Evolutionary conservation across 1,284 basidiomycete genomes (phyloP).

Genomic region (Kalmanozyma brasiliensis): DNA sequence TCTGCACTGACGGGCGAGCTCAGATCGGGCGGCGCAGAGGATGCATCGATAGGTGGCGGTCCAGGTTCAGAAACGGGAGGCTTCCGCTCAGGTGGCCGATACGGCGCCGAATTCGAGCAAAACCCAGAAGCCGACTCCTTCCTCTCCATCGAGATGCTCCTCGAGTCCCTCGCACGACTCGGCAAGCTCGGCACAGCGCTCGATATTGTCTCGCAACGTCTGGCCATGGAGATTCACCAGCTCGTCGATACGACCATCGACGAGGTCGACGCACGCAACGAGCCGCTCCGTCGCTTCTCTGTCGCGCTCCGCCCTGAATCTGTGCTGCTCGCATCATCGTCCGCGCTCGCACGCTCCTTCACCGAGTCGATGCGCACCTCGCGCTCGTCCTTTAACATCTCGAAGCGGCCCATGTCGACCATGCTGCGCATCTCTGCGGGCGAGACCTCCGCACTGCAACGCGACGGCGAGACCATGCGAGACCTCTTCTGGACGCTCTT

Average conservation of each 20-base stretch:
- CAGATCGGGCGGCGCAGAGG: conserved; percentile 1
- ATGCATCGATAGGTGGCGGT: conserved; percentile 1
- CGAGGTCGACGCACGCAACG: conserved; percentile 79
- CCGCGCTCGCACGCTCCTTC: conserved; percentile 44
- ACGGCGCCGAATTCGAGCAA: conserved; percentile 43
- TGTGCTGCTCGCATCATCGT: conserved; percentile 59
- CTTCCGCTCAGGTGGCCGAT: conserved; percentile 13
- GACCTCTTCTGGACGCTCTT: conserved; percentile 99
- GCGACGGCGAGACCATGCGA: conserved; percentile 69
- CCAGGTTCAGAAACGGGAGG: too few species aligned
- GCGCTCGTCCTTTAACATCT: conserved; percentile 45
- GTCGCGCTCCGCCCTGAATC: conserved; percentile 74
- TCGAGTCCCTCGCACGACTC: conserved; percentile 90
- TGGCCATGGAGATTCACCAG: conserved; percentile 84
- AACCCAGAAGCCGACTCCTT: conserved; percentile 95
- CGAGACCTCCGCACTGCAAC: conserved; percentile 57
- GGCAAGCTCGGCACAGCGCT: conserved; percentile 87
- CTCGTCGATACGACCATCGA: conserved; percentile 87
- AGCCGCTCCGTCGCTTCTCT: conserved; percentile 72
- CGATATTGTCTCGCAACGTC: conserved; percentile 84
- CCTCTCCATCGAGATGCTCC: conserved; percentile 88
- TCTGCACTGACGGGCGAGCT: conserved; percentile 40
- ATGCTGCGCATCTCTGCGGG: conserved; percentile 50
- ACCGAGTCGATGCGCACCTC: conserved; percentile 45
- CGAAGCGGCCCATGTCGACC: conserved; percentile 24